Evolutionary conservation across 75 land plant genomes (phyloP).

Genomic region (Cunninghamia lanceolata): DNA sequence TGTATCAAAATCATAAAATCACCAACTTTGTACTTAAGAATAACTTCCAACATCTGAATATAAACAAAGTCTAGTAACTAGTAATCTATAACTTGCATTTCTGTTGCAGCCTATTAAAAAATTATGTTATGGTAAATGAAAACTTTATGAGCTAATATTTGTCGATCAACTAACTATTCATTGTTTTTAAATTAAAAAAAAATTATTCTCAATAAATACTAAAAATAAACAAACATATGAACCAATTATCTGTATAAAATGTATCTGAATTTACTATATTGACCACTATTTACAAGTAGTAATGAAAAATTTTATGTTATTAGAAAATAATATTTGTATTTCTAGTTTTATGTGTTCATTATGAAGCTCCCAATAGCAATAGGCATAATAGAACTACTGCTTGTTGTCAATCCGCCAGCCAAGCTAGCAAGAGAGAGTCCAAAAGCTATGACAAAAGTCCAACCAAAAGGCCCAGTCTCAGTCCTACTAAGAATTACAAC

Average conservation of each 20-base stretch:
- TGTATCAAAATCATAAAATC: background rate
- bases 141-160: background rate
- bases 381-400: too few relatives aligned
- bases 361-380: too few relatives aligned
- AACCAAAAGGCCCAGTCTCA: too few relatives aligned
- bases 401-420: too few relatives aligned
- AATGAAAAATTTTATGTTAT: too few relatives aligned
- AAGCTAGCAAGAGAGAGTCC: too few relatives aligned
- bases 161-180: background rate
- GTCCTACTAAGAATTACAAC: too few relatives aligned
- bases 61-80: background rate
- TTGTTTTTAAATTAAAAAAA: too few relatives aligned
- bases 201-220: background rate
- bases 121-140: background rate
- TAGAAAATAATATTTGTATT: background rate
- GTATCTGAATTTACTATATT: background rate
- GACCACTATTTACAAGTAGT: background rate
- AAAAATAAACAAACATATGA: background rate
- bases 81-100: background rate
- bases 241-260: background rate
- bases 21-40: background rate
- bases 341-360: background rate
- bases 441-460: too few relatives aligned
- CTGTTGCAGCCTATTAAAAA: background rate
- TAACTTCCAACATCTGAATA: constrained; percentile 4